Conservation (phyloP, 108 stramenopile species). For the Stephanodiscus minutulus region DNA sequence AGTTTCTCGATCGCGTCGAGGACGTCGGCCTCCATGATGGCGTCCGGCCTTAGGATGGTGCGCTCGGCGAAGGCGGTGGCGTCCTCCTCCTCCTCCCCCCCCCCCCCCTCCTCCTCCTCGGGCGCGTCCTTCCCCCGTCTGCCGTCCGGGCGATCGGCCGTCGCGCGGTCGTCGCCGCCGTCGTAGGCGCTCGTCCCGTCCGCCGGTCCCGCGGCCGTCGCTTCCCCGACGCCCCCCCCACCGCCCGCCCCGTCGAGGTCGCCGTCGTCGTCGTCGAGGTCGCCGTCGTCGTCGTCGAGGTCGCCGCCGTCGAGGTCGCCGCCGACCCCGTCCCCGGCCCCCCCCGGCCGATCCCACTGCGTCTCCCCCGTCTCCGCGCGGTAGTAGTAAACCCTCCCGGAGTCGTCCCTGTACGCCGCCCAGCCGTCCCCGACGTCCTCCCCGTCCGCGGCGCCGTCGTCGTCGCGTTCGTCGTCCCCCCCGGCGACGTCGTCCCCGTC, state of each 20-base stretch:
- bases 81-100: slow-evolving; percentile 49
- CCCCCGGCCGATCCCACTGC: slow-evolving; percentile 71
- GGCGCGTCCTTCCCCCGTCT: no score
- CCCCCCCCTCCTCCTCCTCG: not conserved
- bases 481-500: not conserved
- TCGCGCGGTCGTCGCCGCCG: not conserved
- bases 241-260: not conserved
- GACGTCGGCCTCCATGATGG: slow-evolving; percentile 67
- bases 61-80: slow-evolving; percentile 54
- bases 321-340: not conserved
- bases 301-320: not conserved
- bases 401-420: slow-evolving; percentile 63
- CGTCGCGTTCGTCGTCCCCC: slow-evolving; percentile 13
- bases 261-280: not conserved
- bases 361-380: slow-evolving; percentile 66
- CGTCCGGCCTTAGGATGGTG: slow-evolving; percentile 72
- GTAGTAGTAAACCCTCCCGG: slow-evolving; percentile 75
- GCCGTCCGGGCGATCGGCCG: no score
- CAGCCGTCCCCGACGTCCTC: slow-evolving; percentile 45
- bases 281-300: not conserved
- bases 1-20: slow-evolving; percentile 31
- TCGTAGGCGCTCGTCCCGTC: not conserved
- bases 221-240: slow-evolving; percentile 1
- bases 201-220: not conserved
- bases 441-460: slow-evolving; percentile 25